Base-by-base conservation (phyloP, 345 rosid species). In the Lenwebbia sp. region DNA sequence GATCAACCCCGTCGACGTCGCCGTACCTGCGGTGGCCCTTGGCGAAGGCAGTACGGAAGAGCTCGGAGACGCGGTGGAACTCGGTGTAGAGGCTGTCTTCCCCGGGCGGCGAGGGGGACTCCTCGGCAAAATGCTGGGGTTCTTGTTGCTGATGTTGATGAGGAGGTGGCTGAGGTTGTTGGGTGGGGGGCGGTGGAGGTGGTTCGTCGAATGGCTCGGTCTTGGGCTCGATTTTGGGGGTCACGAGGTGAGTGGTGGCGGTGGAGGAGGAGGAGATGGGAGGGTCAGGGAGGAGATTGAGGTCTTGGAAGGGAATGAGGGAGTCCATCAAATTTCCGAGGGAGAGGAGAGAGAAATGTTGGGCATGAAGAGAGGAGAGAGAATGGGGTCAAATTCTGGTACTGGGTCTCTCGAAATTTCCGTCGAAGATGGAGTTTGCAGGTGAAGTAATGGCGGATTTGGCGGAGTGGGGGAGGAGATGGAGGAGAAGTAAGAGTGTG, bases 21-120 rank as follows among this genome's bases (percentile, higher is more conserved):
- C 87, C 87, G 91, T 85, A 87, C 88, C 7, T 90, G 90, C 52
- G 87, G 82, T 3, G 93, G 50, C 13, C 91, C 44, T 92, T 84
- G 22, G 94, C 90, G 86, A 95, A 93, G 15, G 94, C 97, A 1
- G 95, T 58, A 28, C 92, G 92, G 89, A 93, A 92, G 57, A 93
- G 94, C 84, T 92, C 91, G 17, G 96, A 87, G 83, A 93, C 86
- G 84, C 92, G 91, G 86, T 82, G 56, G 87, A 84, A 96, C 41
- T 94, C 97, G 23, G 93, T 90, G 90, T 70, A 90, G 47, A 93
- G 87, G 82, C 88, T 88, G 52, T 89, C 90, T 4, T 90, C 90
- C 25, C 88, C 92, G 50, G 83, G 44, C 49, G 83, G 78, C 84
- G 58, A 52, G 44, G 44, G n/a, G 84, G 58, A 44, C 60, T 11